Conservation (phyloP, 345 rosid species). For the Physaria fendleri region DNA sequence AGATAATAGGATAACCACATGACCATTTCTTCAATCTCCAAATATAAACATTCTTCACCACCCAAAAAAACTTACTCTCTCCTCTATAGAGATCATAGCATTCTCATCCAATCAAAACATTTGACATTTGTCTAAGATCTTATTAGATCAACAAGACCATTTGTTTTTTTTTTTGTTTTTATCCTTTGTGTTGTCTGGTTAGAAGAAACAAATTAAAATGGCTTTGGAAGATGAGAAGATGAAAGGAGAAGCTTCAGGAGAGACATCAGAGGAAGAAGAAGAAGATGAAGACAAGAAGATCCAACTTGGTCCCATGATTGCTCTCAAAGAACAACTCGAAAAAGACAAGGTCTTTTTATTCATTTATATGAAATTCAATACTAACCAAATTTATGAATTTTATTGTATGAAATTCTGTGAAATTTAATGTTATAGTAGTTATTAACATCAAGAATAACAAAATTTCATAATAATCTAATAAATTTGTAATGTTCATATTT, state of each 20-base stretch:
- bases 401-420: too few relatives aligned
- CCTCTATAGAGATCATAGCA: not conserved
- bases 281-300: slow-evolving; percentile 31
- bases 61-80: slow-evolving; percentile 17
- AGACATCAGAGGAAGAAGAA: slow-evolving; percentile 26
- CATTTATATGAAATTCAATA: too few relatives aligned
- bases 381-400: too few relatives aligned
- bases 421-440: too few relatives aligned
- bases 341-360: slow-evolving; percentile 38
- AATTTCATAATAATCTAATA: not conserved
- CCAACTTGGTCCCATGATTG: slow-evolving; percentile 38
- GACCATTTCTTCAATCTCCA: slow-evolving; percentile 45
- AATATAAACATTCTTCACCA: slow-evolving; percentile 33
- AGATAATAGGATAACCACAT: slow-evolving; percentile 68
- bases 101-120: not conserved
- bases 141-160: slow-evolving; percentile 4
- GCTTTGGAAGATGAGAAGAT: slow-evolving; percentile 27
- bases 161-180: not conserved
- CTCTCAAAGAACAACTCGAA: slow-evolving; percentile 45
- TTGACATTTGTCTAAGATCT: not conserved
- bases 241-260: slow-evolving; percentile 19
- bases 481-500: not conserved
- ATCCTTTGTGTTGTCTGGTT: too few relatives aligned
- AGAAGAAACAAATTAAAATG: slow-evolving; percentile 16
- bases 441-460: too few relatives aligned